These are phyloP conservation scores for Kondoa subrosea DNA, from an alignment of 768 basidiomycete species.

Conservation along the genomic window DNA sequence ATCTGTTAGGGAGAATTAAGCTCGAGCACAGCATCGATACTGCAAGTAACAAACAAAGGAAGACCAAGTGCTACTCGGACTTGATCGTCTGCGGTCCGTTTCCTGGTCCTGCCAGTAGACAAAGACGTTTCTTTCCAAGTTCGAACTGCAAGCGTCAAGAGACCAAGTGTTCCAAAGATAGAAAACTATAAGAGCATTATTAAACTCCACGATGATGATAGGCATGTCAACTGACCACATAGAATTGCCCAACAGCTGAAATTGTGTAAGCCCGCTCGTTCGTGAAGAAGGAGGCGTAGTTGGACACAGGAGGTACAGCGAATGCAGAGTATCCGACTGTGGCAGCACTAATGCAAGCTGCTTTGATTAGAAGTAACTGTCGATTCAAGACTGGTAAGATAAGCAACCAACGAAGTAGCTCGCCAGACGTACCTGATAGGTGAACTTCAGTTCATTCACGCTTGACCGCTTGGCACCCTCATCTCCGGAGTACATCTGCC, in stretches of 20 bases:
- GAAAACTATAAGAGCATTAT: no score
- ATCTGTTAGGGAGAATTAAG: no score
- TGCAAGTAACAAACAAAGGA: not conserved
- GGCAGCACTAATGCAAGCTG: not conserved
- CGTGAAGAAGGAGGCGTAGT: not conserved
- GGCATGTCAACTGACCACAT: no score
- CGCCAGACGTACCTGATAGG: not conserved
- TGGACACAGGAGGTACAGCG: not conserved
- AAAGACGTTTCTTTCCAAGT: not conserved
- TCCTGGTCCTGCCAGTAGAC: not conserved
- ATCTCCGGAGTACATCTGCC: not conserved
- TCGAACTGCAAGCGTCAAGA: not conserved
- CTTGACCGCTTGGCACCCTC: not conserved
- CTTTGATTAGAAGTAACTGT: not conserved
- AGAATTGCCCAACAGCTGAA: no score
- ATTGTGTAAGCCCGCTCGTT: no score
- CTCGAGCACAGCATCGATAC: not conserved
- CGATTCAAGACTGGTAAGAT: not conserved
- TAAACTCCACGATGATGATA: no score
- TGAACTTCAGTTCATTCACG: not conserved
- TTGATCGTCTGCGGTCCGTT: not conserved
- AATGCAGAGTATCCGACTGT: not conserved
- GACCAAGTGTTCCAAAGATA: no score
- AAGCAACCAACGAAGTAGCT: not conserved
- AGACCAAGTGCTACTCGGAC: not conserved